Evolutionary conservation across 1,284 basidiomycete genomes (phyloP).

Genomic region (Puccinia triticina): DNA sequence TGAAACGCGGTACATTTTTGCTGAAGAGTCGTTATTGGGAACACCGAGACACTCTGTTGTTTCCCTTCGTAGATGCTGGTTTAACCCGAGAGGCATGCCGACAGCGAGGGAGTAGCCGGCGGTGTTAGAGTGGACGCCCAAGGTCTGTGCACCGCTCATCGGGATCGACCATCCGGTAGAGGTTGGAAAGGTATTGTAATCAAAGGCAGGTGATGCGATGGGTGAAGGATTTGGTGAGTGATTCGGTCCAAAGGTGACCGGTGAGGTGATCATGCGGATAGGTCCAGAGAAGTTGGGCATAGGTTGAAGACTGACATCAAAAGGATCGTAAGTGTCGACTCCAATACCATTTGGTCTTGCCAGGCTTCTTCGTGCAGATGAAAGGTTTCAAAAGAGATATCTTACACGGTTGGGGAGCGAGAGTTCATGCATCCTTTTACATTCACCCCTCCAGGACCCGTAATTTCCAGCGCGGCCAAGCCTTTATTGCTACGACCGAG

Average conservation of each 20-base stretch:
- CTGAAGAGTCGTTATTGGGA: constrained; percentile 10
- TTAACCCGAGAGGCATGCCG: constrained; percentile 20
- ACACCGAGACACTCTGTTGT: constrained; percentile 32
- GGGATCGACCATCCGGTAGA: constrained; percentile 22
- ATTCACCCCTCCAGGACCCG: constrained; percentile 34
- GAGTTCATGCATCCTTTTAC: constrained; percentile 44
- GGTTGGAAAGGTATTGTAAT: constrained; percentile 6
- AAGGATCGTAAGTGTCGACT: not conserved
- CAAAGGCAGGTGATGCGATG: constrained; percentile 15
- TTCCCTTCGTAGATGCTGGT: constrained; percentile 41
- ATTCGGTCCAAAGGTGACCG: not conserved
- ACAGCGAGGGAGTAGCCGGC: constrained; percentile 18
- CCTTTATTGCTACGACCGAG: constrained; percentile 49
- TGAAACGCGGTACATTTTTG: constrained; percentile 37
- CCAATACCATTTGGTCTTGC: no score
- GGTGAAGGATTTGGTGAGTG: constrained; percentile 5
- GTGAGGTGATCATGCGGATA: constrained; percentile 8
- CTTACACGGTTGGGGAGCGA: constrained; percentile 33
- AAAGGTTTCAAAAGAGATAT: not conserved
- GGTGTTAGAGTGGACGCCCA: constrained; percentile 10
- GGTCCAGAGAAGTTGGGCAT: constrained; percentile 27
- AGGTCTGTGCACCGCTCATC: constrained; percentile 5
- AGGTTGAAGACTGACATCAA: not conserved
- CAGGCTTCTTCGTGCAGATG: not conserved
- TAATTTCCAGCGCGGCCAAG: constrained; percentile 48